A percentile compares a stretch with the other conserved stretches of the same genome.
Evolutionary conservation across 495 filamentous ascomycete genomes (phyloP).

Genomic region (Penicillium samsonianum): DNA sequence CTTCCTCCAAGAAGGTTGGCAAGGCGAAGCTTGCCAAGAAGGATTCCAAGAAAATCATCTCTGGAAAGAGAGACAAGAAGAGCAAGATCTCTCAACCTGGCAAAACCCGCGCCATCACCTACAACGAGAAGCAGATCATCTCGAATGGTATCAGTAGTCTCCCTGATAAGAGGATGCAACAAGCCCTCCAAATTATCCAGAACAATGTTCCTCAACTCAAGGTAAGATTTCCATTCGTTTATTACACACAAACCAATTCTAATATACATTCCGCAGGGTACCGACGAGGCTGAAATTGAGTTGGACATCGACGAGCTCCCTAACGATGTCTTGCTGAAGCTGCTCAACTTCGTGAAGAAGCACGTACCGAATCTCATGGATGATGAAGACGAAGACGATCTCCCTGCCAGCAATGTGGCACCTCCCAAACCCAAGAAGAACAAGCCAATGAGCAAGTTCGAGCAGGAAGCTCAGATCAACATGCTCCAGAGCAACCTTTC

Average conservation of each 20-base stretch:
- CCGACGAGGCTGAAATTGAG: slow-evolving; percentile 83
- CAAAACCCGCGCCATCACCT: slow-evolving; percentile 59
- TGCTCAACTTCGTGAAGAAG: slow-evolving; percentile 75
- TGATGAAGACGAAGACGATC: slow-evolving; percentile 49
- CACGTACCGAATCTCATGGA: slow-evolving; percentile 57
- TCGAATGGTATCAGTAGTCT: slow-evolving; percentile 76
- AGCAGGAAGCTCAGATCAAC: slow-evolving; percentile 87
- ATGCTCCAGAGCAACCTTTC: slow-evolving; percentile 64
- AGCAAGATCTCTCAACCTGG: slow-evolving; percentile 49
- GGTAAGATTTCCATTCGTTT: slow-evolving; percentile 38
- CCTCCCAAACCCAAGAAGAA: slow-evolving; percentile 86
- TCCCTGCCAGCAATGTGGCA: slow-evolving; percentile 47
- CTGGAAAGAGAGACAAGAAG: slow-evolving; percentile 56
- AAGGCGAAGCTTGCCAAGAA: slow-evolving; percentile 57
- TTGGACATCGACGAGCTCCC: slow-evolving; percentile 86
- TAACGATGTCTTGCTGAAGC: slow-evolving; percentile 68
- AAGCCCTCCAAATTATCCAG: slow-evolving; percentile 88
- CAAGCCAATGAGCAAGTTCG: slow-evolving; percentile 94
- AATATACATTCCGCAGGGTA: slow-evolving; percentile 47
- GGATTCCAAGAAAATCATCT: slow-evolving; percentile 53
- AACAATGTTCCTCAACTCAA: slow-evolving; percentile 77
- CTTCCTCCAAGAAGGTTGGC: slow-evolving; percentile 56
- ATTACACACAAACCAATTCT: slow-evolving; percentile 9
- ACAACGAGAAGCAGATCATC: slow-evolving; percentile 82
- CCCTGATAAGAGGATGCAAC: slow-evolving; percentile 68